Base-by-base conservation (phyloP, 345 rosid genomes). In the Litchi chinensis region DNA sequence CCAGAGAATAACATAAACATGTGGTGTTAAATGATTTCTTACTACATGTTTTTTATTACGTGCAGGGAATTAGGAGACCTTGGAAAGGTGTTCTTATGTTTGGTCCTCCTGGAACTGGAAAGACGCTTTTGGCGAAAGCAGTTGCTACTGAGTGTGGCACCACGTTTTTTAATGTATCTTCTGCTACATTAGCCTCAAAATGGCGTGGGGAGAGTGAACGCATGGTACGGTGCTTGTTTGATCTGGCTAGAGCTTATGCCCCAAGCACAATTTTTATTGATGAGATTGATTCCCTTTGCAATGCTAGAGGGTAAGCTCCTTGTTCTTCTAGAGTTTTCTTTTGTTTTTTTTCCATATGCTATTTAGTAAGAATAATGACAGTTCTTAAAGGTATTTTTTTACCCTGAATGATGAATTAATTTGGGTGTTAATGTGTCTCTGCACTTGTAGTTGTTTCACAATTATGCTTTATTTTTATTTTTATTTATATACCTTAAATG, bases 81-180 rank as follows among this genome's bases (percentile, higher is more conserved):
- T 94, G 99, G 99, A 97, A 97, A 87, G 99, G 99, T 71, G 98
- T 95, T 56, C 98, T 95, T 75, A 95, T 95, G 98, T 95, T 95
- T 92, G 98, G 98, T 68, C 98, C 98, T 70, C 98, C 98, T 13
- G 98, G 98, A 82, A 95, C 98, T 62, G 98, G 98, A 71, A 95
- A 95, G 89, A 95, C 98, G 3, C 85, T 95, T 76, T 87, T 95
- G 75, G 98, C 98, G 24, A 95, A 95, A 86, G 98, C 98, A 68
- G 98, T 95, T 82, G 98, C 98, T 76, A 95, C 98, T 2, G 98
- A 95, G 82, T 95, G 98, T 82, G 97, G 98, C 46, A 95, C 98
- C 67, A 95, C 98, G 5, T 95, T 95, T 85, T 95, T 95, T 84
- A 95, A 95, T 79, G 98, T 95, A 71, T 95, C 98, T 75, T 93